A percentile compares a stretch with the other conserved stretches of the same genome.
Evolutionary conservation across 805 yeast genomes (phyloP).

Genomic region (Candida schatavii): DNA sequence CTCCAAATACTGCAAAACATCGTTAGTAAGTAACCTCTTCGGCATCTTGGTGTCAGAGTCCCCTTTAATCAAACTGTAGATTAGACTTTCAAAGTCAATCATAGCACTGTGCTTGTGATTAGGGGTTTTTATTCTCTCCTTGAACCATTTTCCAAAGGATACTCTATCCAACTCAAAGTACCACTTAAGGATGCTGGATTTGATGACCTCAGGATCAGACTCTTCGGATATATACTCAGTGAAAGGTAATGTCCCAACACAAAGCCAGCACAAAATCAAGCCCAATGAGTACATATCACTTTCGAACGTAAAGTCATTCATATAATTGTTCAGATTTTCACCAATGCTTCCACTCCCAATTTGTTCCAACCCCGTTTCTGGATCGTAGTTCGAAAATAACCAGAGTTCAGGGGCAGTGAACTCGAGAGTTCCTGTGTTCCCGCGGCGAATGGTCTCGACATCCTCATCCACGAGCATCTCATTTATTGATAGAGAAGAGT

Average conservation of each 20-base stretch:
- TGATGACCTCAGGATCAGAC: slow-evolving; percentile 27
- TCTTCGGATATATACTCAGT: slow-evolving; percentile 15
- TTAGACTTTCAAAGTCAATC: slow-evolving; percentile 18
- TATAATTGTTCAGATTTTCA: slow-evolving; percentile 8
- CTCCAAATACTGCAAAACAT: slow-evolving; percentile 19
- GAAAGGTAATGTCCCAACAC: slow-evolving; percentile 71
- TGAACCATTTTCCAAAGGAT: slow-evolving; percentile 27
- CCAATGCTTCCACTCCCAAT: neutral
- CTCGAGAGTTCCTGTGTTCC: slow-evolving; percentile 85
- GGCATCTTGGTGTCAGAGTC: slow-evolving; percentile 5
- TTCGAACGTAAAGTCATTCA: slow-evolving; percentile 60
- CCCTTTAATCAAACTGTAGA: slow-evolving; percentile 33
- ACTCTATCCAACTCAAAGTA: slow-evolving; percentile 18
- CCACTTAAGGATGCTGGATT: slow-evolving; percentile 30
- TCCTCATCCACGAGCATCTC: slow-evolving; percentile 17
- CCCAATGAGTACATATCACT: slow-evolving; percentile 86
- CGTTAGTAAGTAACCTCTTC: slow-evolving; percentile 11
- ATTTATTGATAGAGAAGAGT: neutral
- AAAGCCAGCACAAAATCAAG: slow-evolving; percentile 71
- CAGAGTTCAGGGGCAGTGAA: slow-evolving; percentile 85
- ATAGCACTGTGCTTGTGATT: neutral
- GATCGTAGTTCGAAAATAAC: slow-evolving; percentile 20
- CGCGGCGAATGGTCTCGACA: slow-evolving; percentile 56
- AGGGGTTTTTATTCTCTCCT: neutral
- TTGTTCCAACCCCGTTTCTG: slow-evolving; percentile 27